These are phyloP conservation scores for Aspergillus mulundensis DNA, from an alignment of 495 filamentous ascomycete genomes.

Conservation along the genomic window DNA sequence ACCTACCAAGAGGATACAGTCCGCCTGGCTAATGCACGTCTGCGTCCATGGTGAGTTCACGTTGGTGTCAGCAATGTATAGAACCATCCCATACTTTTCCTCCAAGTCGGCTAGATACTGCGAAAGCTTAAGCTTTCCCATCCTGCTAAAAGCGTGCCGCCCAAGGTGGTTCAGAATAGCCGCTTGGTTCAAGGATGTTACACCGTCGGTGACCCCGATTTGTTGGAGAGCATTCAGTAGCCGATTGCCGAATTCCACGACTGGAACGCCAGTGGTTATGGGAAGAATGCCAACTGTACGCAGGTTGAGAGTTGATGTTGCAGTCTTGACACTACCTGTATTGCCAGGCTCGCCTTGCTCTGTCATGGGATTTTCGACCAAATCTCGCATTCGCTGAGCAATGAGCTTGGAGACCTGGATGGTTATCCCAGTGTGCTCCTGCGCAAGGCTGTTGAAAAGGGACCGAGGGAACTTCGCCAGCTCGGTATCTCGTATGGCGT, in stretches of 20 bases:
- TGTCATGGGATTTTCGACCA: constrained; percentile 75
- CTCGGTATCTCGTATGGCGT: constrained; percentile 95
- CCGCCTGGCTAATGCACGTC: constrained; percentile 93
- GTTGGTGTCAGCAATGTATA: constrained; percentile 96
- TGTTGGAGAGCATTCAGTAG: constrained; percentile 82
- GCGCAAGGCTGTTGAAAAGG: constrained; percentile 93
- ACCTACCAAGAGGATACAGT: constrained; percentile 90
- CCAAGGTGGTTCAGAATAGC: constrained; percentile 93
- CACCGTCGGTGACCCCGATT: constrained; percentile 81
- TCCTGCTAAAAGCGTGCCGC: constrained; percentile 90
- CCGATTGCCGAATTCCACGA: constrained; percentile 91
- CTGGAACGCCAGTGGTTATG: constrained; percentile 85
- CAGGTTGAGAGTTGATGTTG: constrained; percentile 84
- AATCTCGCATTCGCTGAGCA: constrained; percentile 84
- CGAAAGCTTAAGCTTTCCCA: constrained; percentile 94
- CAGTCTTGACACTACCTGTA: constrained; percentile 59
- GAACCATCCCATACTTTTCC: constrained; percentile 91
- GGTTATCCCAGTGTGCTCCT: constrained; percentile 95
- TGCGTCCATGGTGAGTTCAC: constrained; percentile 98
- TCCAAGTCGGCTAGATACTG: constrained; percentile 96
- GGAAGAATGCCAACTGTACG: constrained; percentile 90
- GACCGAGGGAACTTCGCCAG: constrained; percentile 93
- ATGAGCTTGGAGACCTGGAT: constrained; percentile 99
- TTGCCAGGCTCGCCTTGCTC: constrained; percentile 60
- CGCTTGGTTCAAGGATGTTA: constrained; percentile 88